Conservation (phyloP, 257 asterid species). For the Nicotiana benthamiana region DNA sequence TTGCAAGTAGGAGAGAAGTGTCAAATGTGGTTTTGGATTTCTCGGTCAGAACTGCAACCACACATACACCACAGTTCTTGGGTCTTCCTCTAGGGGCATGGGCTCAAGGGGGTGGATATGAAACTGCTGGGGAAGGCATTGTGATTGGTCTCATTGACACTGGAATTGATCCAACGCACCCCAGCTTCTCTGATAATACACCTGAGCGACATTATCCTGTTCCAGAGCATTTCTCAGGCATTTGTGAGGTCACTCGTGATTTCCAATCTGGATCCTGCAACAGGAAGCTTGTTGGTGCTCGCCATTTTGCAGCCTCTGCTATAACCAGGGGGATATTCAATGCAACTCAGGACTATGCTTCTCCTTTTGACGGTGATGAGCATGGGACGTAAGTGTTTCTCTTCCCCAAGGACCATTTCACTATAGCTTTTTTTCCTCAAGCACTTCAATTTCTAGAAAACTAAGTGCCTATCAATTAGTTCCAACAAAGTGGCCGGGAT, state of each 20-base stretch:
- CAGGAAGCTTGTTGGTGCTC: conserved; percentile 93
- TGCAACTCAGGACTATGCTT: conserved; percentile 90
- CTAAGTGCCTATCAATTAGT: background rate
- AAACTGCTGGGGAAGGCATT: conserved; percentile 88
- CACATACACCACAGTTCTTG: conserved; percentile 93
- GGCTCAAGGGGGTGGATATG: conserved; percentile 87
- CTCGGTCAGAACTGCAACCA: conserved; percentile 81
- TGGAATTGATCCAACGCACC: conserved; percentile 90
- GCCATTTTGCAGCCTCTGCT: conserved; percentile 98
- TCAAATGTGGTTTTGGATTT: conserved; percentile 74
- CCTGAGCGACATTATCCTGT: conserved; percentile 65
- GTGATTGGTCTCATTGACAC: conserved; percentile 94
- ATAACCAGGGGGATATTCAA: conserved; percentile 96
- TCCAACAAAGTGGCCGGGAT: background rate
- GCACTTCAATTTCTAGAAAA: background rate
- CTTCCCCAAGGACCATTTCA: background rate
- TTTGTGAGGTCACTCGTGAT: conserved; percentile 93
- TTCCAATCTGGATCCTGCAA: conserved; percentile 99
- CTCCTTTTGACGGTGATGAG: conserved; percentile 94
- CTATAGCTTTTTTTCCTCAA: background rate
- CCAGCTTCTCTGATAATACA: conserved; percentile 70
- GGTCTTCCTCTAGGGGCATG: conserved; percentile 98
- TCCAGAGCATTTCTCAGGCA: conserved; percentile 79
- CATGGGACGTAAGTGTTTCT: conserved; percentile 86
- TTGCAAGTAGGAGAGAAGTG: conserved; percentile 66